Evolutionary conservation across 2,329 filamentous ascomycete species (phyloP).

Genomic region (Septoria linicola): DNA sequence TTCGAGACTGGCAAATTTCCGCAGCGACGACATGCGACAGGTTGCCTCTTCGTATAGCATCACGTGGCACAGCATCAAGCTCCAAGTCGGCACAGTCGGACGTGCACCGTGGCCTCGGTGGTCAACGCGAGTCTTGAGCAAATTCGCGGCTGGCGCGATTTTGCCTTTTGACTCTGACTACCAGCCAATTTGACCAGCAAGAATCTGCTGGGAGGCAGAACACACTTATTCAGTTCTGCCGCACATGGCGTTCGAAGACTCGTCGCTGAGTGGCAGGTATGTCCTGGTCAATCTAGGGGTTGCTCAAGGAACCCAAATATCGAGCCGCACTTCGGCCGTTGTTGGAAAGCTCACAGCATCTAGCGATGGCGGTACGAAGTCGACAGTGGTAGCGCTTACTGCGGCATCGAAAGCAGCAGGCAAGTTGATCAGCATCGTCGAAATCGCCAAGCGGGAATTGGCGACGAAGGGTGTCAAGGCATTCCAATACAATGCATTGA

Average conservation of each 20-base stretch:
- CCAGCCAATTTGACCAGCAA: background rate
- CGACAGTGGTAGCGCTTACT: constrained; percentile 40
- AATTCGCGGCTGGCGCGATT: background rate
- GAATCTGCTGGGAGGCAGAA: constrained; percentile 1
- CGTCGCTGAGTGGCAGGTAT: constrained; percentile 25
- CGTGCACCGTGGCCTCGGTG: background rate
- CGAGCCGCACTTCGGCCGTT: constrained; percentile 32
- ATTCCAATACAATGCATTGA: constrained; percentile 41
- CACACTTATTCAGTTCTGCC: background rate
- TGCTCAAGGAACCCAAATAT: constrained; percentile 34
- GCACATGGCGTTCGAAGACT: constrained; percentile 27
- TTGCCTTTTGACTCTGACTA: background rate
- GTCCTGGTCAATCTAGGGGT: constrained; percentile 30
- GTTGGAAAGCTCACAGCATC: constrained; percentile 25
- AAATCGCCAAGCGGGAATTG: constrained; percentile 53
- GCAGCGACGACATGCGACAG: constrained; percentile 9
- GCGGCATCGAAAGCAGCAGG: constrained; percentile 46
- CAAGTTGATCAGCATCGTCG: constrained; percentile 68
- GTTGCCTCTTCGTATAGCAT: constrained; percentile 7
- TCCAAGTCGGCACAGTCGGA: background rate
- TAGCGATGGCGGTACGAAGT: constrained; percentile 23
- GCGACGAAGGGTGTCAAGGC: constrained; percentile 47
- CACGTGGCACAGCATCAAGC: background rate
- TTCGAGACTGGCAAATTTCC: constrained; percentile 6
- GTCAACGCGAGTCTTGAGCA: background rate